Conservation (phyloP, 2,329 filamentous ascomycete genomes). For the Xylaria multiplex region DNA sequence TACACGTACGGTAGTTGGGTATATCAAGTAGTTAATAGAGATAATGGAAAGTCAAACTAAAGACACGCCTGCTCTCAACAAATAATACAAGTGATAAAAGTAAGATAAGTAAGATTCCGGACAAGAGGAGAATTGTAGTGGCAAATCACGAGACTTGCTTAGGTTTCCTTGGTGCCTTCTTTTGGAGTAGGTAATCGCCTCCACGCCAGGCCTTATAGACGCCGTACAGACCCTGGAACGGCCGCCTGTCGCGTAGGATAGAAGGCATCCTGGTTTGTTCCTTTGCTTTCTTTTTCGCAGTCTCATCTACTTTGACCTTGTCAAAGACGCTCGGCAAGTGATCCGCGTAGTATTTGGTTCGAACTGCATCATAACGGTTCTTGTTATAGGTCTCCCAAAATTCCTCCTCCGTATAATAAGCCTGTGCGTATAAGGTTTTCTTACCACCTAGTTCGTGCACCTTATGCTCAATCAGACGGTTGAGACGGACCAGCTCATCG, state of each 20-base stretch:
- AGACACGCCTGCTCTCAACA: background rate
- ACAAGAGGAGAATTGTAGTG: background rate
- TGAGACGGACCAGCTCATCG: conserved; percentile 61
- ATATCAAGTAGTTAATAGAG: conserved; percentile 27
- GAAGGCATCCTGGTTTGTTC: conserved; percentile 50
- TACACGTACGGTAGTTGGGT: conserved; percentile 21
- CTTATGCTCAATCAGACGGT: conserved; percentile 69
- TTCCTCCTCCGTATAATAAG: conserved; percentile 73
- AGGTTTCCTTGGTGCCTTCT: conserved; percentile 28
- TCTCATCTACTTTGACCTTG: conserved; percentile 67
- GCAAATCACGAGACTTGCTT: background rate
- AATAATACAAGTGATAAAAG: conserved; percentile 8
- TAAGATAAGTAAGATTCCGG: background rate
- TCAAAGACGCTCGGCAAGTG: conserved; percentile 73
- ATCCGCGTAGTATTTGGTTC: conserved; percentile 67
- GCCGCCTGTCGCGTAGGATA: conserved; percentile 52
- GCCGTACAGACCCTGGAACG: conserved; percentile 58
- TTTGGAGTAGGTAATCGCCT: conserved; percentile 58
- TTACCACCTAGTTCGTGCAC: conserved; percentile 69
- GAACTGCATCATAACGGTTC: conserved; percentile 66
- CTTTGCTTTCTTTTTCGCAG: conserved; percentile 48
- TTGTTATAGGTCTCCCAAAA: conserved; percentile 74
- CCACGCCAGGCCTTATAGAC: conserved; percentile 58
- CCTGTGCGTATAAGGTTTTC: conserved; percentile 77
- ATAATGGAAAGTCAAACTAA: conserved; percentile 15